phyloP scores from a whole-genome alignment of 2,329 filamentous ascomycete genomes.

The Neofusicoccum kwambonambiense region DNA sequence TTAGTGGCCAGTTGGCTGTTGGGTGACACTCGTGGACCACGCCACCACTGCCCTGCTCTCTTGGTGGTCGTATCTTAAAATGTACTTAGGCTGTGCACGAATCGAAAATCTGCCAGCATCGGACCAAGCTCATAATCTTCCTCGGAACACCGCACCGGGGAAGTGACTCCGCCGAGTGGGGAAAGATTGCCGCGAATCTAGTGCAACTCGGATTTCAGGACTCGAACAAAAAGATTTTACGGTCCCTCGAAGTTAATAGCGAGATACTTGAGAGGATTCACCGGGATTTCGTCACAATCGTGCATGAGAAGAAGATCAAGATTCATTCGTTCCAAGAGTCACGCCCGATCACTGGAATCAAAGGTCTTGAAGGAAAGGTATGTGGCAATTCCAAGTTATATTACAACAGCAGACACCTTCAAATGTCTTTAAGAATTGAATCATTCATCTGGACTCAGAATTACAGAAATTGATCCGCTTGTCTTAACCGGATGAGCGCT shows the following conservation, averaged over 20 bases:
- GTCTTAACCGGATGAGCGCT: too few relatives aligned
- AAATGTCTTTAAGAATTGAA: not conserved
- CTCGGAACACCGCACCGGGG: conserved; percentile 44
- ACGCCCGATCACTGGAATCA: conserved; percentile 31
- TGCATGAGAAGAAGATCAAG: conserved; percentile 26
- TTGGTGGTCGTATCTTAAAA: not conserved
- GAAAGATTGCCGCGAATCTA: conserved; percentile 34
- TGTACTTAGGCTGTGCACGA: conserved; percentile 31
- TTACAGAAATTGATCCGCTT: too few relatives aligned
- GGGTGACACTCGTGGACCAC: too few relatives aligned
- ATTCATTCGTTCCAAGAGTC: conserved; percentile 42
- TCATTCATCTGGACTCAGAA: too few relatives aligned
- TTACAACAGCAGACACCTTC: not conserved
- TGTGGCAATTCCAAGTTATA: not conserved
- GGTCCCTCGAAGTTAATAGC: conserved; percentile 33
- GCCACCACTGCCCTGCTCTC: not conserved
- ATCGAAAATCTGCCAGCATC: conserved; percentile 27
- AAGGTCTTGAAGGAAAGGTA: conserved; percentile 36
- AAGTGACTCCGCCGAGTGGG: conserved; percentile 33
- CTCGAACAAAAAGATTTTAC: conserved; percentile 35
- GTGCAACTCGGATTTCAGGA: conserved; percentile 35
- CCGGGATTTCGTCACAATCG: conserved; percentile 33
- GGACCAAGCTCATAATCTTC: conserved; percentile 38
- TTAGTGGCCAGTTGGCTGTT: too few relatives aligned
- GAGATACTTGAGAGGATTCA: conserved; percentile 42